Conservation (phyloP, 192 early-diverging fungal species). For the Backusella tuberculispora region DNA sequence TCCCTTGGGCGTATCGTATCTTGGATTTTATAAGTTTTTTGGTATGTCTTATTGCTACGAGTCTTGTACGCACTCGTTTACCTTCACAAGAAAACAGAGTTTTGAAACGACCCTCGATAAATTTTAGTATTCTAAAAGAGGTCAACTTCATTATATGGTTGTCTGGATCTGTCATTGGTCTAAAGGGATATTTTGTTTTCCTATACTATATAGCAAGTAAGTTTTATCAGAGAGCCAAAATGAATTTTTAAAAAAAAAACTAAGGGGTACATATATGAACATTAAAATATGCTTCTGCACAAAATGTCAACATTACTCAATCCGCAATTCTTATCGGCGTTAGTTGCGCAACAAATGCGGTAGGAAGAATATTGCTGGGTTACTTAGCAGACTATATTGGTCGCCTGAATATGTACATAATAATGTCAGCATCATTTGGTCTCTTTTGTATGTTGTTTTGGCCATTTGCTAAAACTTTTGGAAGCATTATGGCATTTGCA, state of each 20-base stretch:
- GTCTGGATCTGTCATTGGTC: constrained; percentile 23
- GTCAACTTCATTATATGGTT: constrained; percentile 41
- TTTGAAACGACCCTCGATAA: not conserved
- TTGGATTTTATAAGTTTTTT: constrained; percentile 62
- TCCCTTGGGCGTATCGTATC: constrained; percentile 51
- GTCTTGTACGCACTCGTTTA: constrained; percentile 23
- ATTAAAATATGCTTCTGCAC: constrained; percentile 21
- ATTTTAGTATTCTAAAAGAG: constrained; percentile 19
- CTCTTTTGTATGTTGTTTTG: constrained; percentile 27
- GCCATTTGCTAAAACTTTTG: constrained; percentile 31
- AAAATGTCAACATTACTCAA: constrained; percentile 18
- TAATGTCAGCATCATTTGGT: constrained; percentile 19
- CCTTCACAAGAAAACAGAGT: not conserved
- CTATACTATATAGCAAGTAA: constrained; percentile 41
- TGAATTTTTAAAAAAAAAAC: not conserved
- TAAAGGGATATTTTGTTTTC: constrained; percentile 46
- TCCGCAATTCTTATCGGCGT: constrained; percentile 18
- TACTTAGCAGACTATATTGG: constrained; percentile 36
- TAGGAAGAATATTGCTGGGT: constrained; percentile 27
- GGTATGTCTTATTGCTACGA: constrained; percentile 23
- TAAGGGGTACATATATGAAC: not conserved
- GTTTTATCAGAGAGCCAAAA: not conserved
- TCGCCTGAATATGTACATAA: constrained; percentile 32
- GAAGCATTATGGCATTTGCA: constrained; percentile 28
- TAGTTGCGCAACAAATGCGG: constrained; percentile 29